Evolutionary conservation across 176 grass and related monocot genomes (phyloP), one percentile per base, ranked within the genome.

Genomic region (Zea luxurians): DNA sequence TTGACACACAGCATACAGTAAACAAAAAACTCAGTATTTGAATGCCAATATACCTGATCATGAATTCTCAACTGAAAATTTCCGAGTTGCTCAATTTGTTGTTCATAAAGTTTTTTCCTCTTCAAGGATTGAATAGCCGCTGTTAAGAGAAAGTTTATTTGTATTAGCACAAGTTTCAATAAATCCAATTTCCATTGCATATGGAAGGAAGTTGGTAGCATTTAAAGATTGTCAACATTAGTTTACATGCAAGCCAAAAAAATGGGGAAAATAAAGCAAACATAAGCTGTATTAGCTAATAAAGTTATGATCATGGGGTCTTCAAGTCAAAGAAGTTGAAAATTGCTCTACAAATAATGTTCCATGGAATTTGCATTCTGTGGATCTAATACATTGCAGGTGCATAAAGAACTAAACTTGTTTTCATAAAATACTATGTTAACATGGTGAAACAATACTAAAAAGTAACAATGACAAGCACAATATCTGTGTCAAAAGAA

Each of bases 61-160:
- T 91, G 91, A 15, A 93, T 90, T 76, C 88, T 85, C 84, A 93
- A 86, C 69, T 91, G 91, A 69, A 93, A 93, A 80, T 93, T 93
- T n/a, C 88, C 83, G 43, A 93, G 88, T 55, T 88, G 88, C 54
- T 93, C 91, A 67, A 93, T 90, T 88, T 93, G 88, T 70, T 86
- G 85, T 15, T 93, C 91, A 45, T 86, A 93, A 83, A 93, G 86
- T 37, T 90, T 93, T 76, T 93, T 93, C 53, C 85, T 90, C 76
- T 93, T 93, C 76, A 90, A 93, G 40, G 88, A 88, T 63, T 88
- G 83, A 71, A 90, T 93, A 76, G 88, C 88, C 71, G 88, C 88
- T 90, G 80, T 71, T 60, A 55, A 75, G 78, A 48, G 53, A n/a
- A 65, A 36, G 18, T 20, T 61, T 54, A 13, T 59, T 81, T 37